These are phyloP conservation scores for Mycogone perniciosa DNA, from an alignment of 2,329 filamentous ascomycete species.

Conservation along the genomic window DNA sequence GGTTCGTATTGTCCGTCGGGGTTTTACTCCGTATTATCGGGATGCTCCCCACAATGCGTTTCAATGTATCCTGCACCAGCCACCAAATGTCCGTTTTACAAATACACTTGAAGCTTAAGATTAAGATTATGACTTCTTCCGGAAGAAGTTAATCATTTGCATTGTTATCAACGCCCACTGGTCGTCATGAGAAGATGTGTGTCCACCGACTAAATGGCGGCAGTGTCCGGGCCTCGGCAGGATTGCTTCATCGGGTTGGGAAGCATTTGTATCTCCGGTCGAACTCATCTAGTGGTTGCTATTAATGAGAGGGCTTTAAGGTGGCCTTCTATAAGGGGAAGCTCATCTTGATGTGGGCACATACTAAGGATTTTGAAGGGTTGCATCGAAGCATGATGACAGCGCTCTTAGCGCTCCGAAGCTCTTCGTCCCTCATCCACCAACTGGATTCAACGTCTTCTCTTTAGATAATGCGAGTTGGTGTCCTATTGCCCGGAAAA, in stretches of 20 bases:
- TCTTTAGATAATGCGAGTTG: too few species aligned
- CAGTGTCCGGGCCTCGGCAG: not conserved
- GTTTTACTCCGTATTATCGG: not conserved
- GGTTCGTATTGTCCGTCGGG: too few species aligned
- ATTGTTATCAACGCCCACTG: too few species aligned
- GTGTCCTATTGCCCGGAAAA: not conserved
- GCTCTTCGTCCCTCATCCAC: too few species aligned
- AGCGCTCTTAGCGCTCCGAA: not conserved
- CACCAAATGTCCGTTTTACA: not conserved
- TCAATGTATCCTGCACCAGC: not conserved
- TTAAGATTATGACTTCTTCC: not conserved
- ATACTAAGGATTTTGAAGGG: too few species aligned
- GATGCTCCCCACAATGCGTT: not conserved
- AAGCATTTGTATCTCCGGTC: not conserved
- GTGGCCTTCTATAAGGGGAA: slow-evolving; percentile 2
- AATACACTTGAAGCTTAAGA: not conserved
- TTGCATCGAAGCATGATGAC: not conserved
- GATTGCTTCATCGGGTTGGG: not conserved
- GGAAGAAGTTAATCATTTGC: not conserved
- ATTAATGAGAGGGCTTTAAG: too few species aligned
- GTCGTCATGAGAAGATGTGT: too few species aligned
- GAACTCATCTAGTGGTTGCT: too few species aligned
- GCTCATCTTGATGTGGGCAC: not conserved
- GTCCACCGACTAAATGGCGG: not conserved
- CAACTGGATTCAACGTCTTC: too few species aligned